These are phyloP conservation scores for Neonectria faginata DNA, from an alignment of 2,329 filamentous ascomycete species.

Conservation along the genomic window DNA sequence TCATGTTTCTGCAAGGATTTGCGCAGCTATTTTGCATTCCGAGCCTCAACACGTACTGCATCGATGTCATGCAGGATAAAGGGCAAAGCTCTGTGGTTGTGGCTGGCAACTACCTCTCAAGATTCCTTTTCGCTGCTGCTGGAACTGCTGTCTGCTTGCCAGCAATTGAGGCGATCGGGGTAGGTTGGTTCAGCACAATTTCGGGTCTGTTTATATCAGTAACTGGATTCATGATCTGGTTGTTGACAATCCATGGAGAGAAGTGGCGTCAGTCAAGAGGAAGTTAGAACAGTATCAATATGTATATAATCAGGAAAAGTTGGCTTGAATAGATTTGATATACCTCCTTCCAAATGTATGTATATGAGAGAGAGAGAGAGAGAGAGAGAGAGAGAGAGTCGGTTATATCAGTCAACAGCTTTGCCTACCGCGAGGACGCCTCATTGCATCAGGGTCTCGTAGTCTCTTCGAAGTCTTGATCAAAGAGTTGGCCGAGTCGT, in stretches of 20 bases:
- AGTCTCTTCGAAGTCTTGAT: background rate
- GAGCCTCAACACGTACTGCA: conserved; percentile 76
- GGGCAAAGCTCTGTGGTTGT: conserved; percentile 74
- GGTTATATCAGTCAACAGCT: too few species aligned
- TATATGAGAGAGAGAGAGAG: too few species aligned
- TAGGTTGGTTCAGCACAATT: conserved; percentile 82
- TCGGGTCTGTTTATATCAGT: conserved; percentile 35
- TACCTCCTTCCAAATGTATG: too few species aligned
- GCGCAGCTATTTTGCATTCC: conserved; percentile 79
- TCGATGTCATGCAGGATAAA: conserved; percentile 75
- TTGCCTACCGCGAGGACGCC: too few species aligned
- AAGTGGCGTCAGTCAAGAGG: conserved; percentile 30
- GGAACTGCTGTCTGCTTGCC: conserved; percentile 77
- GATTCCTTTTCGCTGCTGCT: conserved; percentile 77
- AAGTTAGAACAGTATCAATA: background rate
- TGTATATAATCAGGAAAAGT: background rate
- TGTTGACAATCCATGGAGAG: conserved; percentile 32
- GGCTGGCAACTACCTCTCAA: conserved; percentile 79
- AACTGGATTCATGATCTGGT: conserved; percentile 32
- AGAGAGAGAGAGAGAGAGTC: too few species aligned
- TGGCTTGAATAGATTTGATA: too few species aligned
- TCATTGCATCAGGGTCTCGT: too few species aligned
- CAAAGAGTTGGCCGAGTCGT: background rate
- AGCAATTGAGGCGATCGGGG: conserved; percentile 75
- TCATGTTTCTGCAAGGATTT: conserved; percentile 77